These are phyloP conservation scores for Blastomyces percursus DNA, from an alignment of 2,329 filamentous ascomycete species.

Conservation along the genomic window DNA sequence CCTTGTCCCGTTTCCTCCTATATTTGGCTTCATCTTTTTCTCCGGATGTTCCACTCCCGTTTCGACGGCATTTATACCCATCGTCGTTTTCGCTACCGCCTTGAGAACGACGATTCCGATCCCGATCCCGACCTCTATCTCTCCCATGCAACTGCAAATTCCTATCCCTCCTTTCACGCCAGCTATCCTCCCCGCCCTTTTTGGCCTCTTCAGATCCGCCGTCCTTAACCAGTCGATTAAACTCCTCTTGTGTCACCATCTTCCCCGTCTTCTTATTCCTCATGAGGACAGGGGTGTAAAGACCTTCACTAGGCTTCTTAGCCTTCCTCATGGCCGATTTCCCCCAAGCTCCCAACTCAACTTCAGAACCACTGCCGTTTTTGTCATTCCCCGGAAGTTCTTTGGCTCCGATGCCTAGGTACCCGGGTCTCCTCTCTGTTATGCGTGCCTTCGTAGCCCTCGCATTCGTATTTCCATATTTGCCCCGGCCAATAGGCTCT, in stretches of 20 bases:
- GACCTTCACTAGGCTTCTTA: conserved; percentile 37
- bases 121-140: conserved; percentile 21
- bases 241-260: conserved; percentile 51
- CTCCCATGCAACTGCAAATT: conserved; percentile 33
- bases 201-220: conserved; percentile 33
- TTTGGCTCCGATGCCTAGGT: conserved; percentile 82
- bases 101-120: conserved; percentile 22
- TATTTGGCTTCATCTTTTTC: conserved; percentile 16
- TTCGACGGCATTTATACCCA: conserved; percentile 29
- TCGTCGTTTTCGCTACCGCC: conserved; percentile 23
- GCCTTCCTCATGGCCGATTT: conserved; percentile 47
- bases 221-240: conserved; percentile 41
- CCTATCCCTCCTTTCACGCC: conserved; percentile 36
- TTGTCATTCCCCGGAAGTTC: conserved; percentile 46
- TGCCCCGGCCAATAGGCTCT: conserved; percentile 46
- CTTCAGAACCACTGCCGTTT: conserved; percentile 36
- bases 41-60: conserved; percentile 26
- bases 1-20: conserved; percentile 28
- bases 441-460: conserved; percentile 47
- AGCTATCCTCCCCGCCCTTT: conserved; percentile 33
- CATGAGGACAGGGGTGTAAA: conserved; percentile 53
- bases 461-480: conserved; percentile 33
- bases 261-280: conserved; percentile 53
- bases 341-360: conserved; percentile 73
- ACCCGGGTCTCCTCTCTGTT: conserved; percentile 59